Percentiles rank a stretch among this genome's conserved stretches.
Evolutionary conservation across 164 flowering plant species (phyloP).

Genomic region (Tetrastigma voinierianum): DNA sequence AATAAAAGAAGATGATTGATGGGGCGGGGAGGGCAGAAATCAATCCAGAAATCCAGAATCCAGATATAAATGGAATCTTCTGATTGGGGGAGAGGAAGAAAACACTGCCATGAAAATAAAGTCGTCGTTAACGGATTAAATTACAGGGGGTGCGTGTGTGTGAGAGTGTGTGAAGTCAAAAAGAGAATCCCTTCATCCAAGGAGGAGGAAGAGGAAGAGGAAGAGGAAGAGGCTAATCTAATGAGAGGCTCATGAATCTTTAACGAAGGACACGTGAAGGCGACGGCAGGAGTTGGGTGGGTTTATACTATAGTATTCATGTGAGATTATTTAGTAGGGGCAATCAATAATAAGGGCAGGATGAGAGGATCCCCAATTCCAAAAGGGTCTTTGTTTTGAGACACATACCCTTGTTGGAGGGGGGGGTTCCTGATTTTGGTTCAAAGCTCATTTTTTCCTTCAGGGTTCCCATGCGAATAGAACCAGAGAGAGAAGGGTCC

Average conservation of each 20-base stretch:
- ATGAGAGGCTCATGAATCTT: slow-evolving; percentile 5
- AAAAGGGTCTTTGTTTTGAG: background rate
- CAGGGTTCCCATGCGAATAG: slow-evolving; percentile 26
- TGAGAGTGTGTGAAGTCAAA: slow-evolving; percentile 19
- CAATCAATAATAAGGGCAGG: background rate
- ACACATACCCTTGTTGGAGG: background rate
- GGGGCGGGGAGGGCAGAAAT: too few species aligned
- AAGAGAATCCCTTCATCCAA: slow-evolving; percentile 26
- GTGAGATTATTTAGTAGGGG: slow-evolving; percentile 6
- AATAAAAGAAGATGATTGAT: background rate
- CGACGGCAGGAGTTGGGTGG: slow-evolving; percentile 37
- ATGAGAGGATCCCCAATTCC: slow-evolving; percentile 17
- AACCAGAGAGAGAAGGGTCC: background rate
- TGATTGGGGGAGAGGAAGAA: background rate
- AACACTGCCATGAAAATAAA: slow-evolving; percentile 18
- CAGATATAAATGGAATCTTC: slow-evolving; percentile 15
- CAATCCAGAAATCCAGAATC: background rate
- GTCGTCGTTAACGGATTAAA: slow-evolving; percentile 28
- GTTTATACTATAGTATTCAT: slow-evolving; percentile 13
- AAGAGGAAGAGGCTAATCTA: background rate
- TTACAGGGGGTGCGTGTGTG: slow-evolving; percentile 26
- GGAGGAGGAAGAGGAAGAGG: slow-evolving; percentile 13
- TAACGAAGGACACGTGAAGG: slow-evolving; percentile 54
- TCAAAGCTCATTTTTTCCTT: background rate
- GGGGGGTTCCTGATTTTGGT: background rate